A percentile compares a stretch with the other conserved stretches of the same genome.
Conservation (phyloP, 2,329 filamentous ascomycete species). For the Bipolaris bicolor region DNA sequence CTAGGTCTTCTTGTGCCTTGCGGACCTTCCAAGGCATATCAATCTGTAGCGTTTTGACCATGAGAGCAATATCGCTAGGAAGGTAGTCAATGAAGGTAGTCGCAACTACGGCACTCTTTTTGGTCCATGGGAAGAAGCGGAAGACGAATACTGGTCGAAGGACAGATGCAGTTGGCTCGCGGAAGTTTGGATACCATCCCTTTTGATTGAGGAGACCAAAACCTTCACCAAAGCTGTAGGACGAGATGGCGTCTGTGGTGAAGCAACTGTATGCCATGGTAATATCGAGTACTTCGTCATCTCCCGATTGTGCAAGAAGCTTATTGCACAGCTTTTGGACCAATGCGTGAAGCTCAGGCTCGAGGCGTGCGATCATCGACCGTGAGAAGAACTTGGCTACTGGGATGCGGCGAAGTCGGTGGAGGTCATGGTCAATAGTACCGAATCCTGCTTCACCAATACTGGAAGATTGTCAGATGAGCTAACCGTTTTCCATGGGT, state of each 20-base stretch:
- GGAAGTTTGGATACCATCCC: constrained; percentile 36
- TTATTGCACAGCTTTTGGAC: constrained; percentile 36
- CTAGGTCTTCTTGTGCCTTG: constrained; percentile 29
- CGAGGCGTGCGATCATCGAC: constrained; percentile 32
- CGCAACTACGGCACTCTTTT: constrained; percentile 24
- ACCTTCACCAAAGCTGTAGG: constrained; percentile 32
- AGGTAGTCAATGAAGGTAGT: constrained; percentile 28
- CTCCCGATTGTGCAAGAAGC: constrained; percentile 27
- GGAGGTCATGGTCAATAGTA: constrained; percentile 38
- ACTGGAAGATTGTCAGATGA: constrained; percentile 6
- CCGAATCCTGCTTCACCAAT: constrained; percentile 32
- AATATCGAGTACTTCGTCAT: constrained; percentile 26
- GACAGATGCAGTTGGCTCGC: constrained; percentile 26
- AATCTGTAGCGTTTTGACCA: constrained; percentile 36
- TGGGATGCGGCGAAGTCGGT: constrained; percentile 40
- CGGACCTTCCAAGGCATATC: constrained; percentile 31
- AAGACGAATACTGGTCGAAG: constrained; percentile 33
- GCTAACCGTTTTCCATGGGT: not conserved
- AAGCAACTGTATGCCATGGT: constrained; percentile 39
- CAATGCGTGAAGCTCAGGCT: constrained; percentile 28
- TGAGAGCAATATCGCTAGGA: constrained; percentile 26
- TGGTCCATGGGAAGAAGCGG: constrained; percentile 34
- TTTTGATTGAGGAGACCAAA: constrained; percentile 35
- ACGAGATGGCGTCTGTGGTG: constrained; percentile 32
- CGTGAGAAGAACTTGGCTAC: constrained; percentile 48